Conservation (phyloP, 1,284 basidiomycete species). For the Sporisorium iseilematis-ciliati region DNA sequence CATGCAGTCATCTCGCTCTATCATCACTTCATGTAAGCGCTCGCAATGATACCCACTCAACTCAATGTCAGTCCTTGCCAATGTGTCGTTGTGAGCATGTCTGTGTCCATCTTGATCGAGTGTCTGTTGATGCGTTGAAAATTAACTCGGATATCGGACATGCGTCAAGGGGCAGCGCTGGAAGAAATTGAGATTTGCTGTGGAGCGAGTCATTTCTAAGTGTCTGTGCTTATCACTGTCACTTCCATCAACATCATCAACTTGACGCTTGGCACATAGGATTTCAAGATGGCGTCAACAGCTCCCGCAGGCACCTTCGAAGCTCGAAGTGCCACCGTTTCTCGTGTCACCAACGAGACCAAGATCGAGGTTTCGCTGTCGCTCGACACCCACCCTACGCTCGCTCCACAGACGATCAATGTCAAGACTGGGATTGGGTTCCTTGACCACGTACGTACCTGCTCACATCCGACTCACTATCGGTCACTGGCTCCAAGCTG, state of each 20-base stretch:
- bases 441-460: slow-evolving; percentile 87
- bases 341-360: slow-evolving; percentile 92
- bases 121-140: slow-evolving; percentile 4
- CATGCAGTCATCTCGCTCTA: background rate
- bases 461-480: too few species aligned
- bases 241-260: slow-evolving; percentile 2
- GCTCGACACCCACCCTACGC: slow-evolving; percentile 82
- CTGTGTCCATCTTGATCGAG: background rate
- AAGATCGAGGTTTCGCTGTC: slow-evolving; percentile 84
- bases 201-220: slow-evolving; percentile 26
- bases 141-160: slow-evolving; percentile 13
- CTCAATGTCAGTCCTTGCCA: background rate
- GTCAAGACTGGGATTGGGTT: slow-evolving; percentile 97
- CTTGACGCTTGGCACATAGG: background rate
- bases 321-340: slow-evolving; percentile 77
- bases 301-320: slow-evolving; percentile 23
- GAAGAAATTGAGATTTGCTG: slow-evolving; percentile 7
- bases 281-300: slow-evolving; percentile 28
- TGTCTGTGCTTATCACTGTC: slow-evolving; percentile 13
- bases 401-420: slow-evolving; percentile 80
- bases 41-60: slow-evolving; percentile 23
- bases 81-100: background rate
- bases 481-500: background rate
- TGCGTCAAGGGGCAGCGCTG: slow-evolving; percentile 2
- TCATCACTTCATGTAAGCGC: background rate